Percentiles rank a stretch among this genome's conserved stretches.
Evolutionary conservation across 176 grass and related monocot species (phyloP).

Genomic region (Zea mays): Zm-B73-REFERENCE-NAM-5.0 NC_050098.1:195990501-195991000

Average conservation of each 20-base stretch:
- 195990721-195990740: background rate
- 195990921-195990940: slow-evolving; percentile 6
- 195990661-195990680: background rate
- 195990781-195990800: slow-evolving; percentile 15
- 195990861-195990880: slow-evolving; percentile 6
- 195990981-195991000: background rate
- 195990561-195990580: too few species aligned
- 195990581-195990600: background rate
- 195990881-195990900: background rate
- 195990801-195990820: slow-evolving; percentile 12
- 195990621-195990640: background rate
- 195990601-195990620: background rate
- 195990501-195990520: too few species aligned
- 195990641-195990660: background rate
- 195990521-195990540: too few species aligned
- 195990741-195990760: background rate
- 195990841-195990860: background rate
- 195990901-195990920: background rate
- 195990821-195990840: background rate
- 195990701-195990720: background rate
- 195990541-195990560: too few species aligned
- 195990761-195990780: background rate
- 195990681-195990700: background rate
- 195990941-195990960: background rate
- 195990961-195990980: background rate